Percentiles rank a stretch among this genome's conserved stretches.
Conservation (phyloP, 2,329 filamentous ascomycete species). For the Xylariaceae sp. region DNA sequence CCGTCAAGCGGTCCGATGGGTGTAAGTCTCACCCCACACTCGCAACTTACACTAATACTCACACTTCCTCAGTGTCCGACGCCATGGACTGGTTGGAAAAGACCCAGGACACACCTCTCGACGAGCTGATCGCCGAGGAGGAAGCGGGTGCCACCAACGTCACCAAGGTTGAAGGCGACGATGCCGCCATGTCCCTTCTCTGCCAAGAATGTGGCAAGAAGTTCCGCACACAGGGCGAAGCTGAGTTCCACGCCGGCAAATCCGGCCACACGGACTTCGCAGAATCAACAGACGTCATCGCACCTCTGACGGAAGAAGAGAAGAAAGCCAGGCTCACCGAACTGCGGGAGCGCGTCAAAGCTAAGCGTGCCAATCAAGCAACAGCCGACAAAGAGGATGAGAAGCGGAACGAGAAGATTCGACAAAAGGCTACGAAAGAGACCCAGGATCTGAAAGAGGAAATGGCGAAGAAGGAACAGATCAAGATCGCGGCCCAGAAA, state of each 20-base stretch:
- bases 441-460: constrained; percentile 87
- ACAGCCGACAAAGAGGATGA: constrained; percentile 74
- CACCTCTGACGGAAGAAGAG: constrained; percentile 85
- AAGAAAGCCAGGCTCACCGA: constrained; percentile 77
- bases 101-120: constrained; percentile 81
- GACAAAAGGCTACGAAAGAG: constrained; percentile 85
- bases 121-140: constrained; percentile 67
- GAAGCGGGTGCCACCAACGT: constrained; percentile 45
- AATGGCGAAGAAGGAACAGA: constrained; percentile 78
- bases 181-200: constrained; percentile 73
- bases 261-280: constrained; percentile 88
- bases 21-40: constrained; percentile 46
- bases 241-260: constrained; percentile 87
- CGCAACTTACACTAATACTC: neutral
- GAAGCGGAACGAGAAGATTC: constrained; percentile 80
- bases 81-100: constrained; percentile 93
- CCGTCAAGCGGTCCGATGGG: constrained; percentile 77
- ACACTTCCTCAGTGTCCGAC: constrained; percentile 62
- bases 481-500: constrained; percentile 87
- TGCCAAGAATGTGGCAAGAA: constrained; percentile 95
- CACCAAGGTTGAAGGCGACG: constrained; percentile 64
- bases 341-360: constrained; percentile 65
- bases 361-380: constrained; percentile 66
- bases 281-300: constrained; percentile 89
- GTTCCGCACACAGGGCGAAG: constrained; percentile 76